phyloP scores from a whole-genome alignment of 108 stramenopile species.

The Parietichytrium sp. region DNA sequence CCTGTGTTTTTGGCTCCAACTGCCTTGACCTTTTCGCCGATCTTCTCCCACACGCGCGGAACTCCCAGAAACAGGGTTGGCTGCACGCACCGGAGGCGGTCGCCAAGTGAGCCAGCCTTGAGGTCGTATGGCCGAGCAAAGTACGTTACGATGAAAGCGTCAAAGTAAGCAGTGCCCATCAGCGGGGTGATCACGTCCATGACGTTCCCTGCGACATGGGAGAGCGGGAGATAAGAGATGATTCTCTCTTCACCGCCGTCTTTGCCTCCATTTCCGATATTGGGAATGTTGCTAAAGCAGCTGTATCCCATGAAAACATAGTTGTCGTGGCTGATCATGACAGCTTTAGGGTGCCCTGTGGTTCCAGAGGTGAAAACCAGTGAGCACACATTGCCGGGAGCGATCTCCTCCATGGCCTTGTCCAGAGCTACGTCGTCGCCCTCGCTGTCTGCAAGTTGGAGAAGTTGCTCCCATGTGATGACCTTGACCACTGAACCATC shows the following conservation, averaged over 20 bases:
- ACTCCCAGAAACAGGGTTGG: constrained; percentile 79
- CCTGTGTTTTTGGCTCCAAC: constrained; percentile 59
- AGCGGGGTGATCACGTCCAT: constrained; percentile 67
- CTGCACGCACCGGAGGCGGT: constrained; percentile 63
- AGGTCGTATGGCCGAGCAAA: constrained; percentile 76
- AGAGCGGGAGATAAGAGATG: constrained; percentile 55
- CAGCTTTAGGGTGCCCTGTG: constrained; percentile 77
- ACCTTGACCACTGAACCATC: constrained; percentile 50
- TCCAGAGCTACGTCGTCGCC: constrained; percentile 39
- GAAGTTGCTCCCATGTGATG: constrained; percentile 38
- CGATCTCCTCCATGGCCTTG: constrained; percentile 43
- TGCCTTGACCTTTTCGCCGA: constrained; percentile 72
- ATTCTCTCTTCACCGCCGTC: constrained; percentile 35
- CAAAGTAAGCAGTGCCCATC: constrained; percentile 47
- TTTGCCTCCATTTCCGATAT: not conserved
- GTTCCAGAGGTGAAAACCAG: constrained; percentile 78
- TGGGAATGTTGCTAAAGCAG: not conserved
- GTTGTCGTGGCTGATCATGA: constrained; percentile 78
- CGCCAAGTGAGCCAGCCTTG: constrained; percentile 62
- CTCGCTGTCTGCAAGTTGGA: constrained; percentile 38
- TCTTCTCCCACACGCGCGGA: constrained; percentile 81
- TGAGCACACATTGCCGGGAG: constrained; percentile 59
- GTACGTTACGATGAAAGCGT: constrained; percentile 40
- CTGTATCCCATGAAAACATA: not conserved
- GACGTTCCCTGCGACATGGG: constrained; percentile 65